These are phyloP conservation scores for Lactarius evosmus DNA, from an alignment of 768 basidiomycete species.

Conservation along the genomic window DNA sequence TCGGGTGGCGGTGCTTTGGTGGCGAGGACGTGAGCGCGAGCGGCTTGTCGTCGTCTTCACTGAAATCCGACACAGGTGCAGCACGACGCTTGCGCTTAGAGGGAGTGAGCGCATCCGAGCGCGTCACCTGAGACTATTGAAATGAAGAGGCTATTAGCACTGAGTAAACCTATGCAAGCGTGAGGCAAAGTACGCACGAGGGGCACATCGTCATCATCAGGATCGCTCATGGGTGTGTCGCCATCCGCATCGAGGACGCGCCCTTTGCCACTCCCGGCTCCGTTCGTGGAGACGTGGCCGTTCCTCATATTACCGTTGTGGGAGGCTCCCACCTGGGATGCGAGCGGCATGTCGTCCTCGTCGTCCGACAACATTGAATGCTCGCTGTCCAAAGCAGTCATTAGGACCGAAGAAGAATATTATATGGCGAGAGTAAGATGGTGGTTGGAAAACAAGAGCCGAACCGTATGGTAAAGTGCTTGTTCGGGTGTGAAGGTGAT, in stretches of 20 bases:
- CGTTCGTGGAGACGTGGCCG: conserved; percentile 44
- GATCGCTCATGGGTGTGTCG: conserved; percentile 59
- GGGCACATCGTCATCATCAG: conserved; percentile 56
- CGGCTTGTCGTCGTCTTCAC: conserved; percentile 67
- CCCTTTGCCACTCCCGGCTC: conserved; percentile 35
- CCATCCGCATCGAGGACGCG: conserved; percentile 39
- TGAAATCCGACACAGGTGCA: conserved; percentile 31
- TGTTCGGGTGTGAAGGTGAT: conserved; percentile 32
- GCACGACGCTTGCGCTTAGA: conserved; percentile 41
- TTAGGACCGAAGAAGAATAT: background rate
- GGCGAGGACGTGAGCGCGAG: conserved; percentile 71
- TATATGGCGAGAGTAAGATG: conserved; percentile 10
- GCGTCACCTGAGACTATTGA: conserved; percentile 52
- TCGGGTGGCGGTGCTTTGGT: conserved; percentile 45
- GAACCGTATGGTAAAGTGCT: conserved; percentile 20
- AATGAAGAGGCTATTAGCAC: conserved; percentile 20
- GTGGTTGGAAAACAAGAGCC: conserved; percentile 25
- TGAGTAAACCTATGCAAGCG: background rate
- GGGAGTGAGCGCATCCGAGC: conserved; percentile 30
- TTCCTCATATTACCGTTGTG: conserved; percentile 34
- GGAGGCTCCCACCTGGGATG: conserved; percentile 39
- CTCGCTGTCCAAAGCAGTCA: conserved; percentile 34
- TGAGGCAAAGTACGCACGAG: conserved; percentile 49
- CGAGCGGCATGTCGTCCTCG: conserved; percentile 52
- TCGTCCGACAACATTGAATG: conserved; percentile 55